Base-by-base conservation (phyloP, 805 yeast species). In the Saccharomycopsis sp. region DNA sequence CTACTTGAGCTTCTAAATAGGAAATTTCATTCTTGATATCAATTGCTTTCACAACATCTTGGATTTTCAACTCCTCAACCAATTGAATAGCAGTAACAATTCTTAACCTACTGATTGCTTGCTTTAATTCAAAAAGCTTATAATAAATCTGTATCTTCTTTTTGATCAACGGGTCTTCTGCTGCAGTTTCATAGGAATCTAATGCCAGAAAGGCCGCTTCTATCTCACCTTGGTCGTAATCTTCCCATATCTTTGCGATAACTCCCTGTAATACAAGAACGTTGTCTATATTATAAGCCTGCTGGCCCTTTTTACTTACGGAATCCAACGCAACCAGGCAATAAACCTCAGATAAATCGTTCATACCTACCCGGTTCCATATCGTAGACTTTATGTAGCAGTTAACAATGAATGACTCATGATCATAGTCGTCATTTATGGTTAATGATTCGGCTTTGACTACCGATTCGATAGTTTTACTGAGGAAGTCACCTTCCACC, bases 361-460 rank as follows among this genome's bases (percentile, higher is more conserved):
- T 73, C 54, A 73, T 73, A 0, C 89, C 88, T 15, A 78, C 72
- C 58, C 83, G 70, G 17, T 71, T 64, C 89, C 86, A 83, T 34
- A 77, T 71, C 2, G 78, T 68, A 1, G 80, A 73, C 1, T 72
- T 67, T 52, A 80, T 63, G 42, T 76, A 80, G 58, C 83, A 75
- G 47, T 77, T 73, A 47, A 78, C 75, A 42, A 78, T 71, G 62
- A 82, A 78, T 34, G 75, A 69, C 2, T 74, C 41, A 24, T 69
- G 68, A 41, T 72, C 74, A 57, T 79, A 58, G 29, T 61, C 62
- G 7, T 58, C 81, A 63, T 79, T 79, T 22, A 86, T 67, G 0
- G 86, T 73, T 8, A 85, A 73, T 63, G 78, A 83, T 1, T 75
- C 72, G 0, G 88, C 81, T 63, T 83, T 83, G 15, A 79, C 75